Percentiles rank a stretch among this genome's conserved stretches.
Conservation (phyloP, 2,329 filamentous ascomycete species). For the Pyricularia pennisetigena region DNA sequence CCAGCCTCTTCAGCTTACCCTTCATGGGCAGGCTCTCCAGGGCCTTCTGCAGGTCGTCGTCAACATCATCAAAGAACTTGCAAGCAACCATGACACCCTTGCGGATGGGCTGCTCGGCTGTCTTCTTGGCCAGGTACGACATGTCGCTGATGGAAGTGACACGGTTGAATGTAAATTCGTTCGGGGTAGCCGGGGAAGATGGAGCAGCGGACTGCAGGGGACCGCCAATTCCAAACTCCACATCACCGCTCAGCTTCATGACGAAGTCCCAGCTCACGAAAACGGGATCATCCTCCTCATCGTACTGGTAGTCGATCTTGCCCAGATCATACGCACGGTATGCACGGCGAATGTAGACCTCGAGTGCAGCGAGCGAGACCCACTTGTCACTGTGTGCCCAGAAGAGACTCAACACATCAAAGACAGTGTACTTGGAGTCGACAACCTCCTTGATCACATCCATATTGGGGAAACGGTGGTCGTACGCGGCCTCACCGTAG, state of each 20-base stretch:
- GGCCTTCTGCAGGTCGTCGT: constrained; percentile 75
- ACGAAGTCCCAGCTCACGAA: constrained; percentile 95
- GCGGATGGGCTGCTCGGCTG: constrained; percentile 66
- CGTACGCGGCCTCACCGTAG: constrained; percentile 95
- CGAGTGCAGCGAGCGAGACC: constrained; percentile 86
- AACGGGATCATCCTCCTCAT: constrained; percentile 56
- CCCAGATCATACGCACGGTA: constrained; percentile 94
- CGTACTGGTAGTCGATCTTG: constrained; percentile 76
- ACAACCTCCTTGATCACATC: constrained; percentile 95
- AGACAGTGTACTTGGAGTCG: constrained; percentile 97
- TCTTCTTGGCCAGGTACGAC: constrained; percentile 71
- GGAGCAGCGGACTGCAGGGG: constrained; percentile 71
- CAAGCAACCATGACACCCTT: constrained; percentile 94
- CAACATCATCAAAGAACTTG: constrained; percentile 86
- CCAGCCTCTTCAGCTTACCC: constrained; percentile 39
- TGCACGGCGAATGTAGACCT: constrained; percentile 91
- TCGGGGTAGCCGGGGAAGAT: constrained; percentile 73
- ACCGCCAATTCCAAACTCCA: constrained; percentile 64
- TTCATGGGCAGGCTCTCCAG: constrained; percentile 69
- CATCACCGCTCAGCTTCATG: constrained; percentile 84
- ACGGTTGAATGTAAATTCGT: constrained; percentile 58
- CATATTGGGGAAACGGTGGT: constrained; percentile 84
- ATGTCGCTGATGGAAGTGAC: constrained; percentile 95
- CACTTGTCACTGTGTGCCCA: constrained; percentile 90
- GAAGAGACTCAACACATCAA: constrained; percentile 91